phyloP scores from a whole-genome alignment of 2,329 filamentous ascomycete species.

The Hymenoscyphus fraxineus region DNA sequence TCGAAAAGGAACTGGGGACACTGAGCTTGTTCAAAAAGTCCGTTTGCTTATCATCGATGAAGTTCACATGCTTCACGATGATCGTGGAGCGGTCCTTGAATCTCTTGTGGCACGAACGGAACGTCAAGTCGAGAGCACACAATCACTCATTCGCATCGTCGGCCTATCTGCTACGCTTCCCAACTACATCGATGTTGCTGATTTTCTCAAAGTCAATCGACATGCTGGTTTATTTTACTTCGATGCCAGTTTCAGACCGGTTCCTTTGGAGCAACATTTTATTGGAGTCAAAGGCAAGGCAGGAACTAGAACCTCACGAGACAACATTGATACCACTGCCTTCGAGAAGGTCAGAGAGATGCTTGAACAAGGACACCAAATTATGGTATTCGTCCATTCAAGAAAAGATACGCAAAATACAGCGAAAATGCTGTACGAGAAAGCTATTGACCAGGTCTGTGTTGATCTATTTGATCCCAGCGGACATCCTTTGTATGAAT shows the following conservation, averaged over 20 bases:
- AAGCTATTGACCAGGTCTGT: slow-evolving; percentile 76
- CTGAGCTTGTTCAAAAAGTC: slow-evolving; percentile 95
- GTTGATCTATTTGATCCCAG: slow-evolving; percentile 79
- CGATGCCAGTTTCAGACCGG: slow-evolving; percentile 89
- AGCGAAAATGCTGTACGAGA: slow-evolving; percentile 79
- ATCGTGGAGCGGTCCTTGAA: slow-evolving; percentile 91
- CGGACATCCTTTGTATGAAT: slow-evolving; percentile 73
- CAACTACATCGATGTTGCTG: slow-evolving; percentile 94
- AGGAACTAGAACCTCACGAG: slow-evolving; percentile 73
- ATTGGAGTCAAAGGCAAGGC: slow-evolving; percentile 92
- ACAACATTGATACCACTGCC: slow-evolving; percentile 81
- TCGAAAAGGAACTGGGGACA: slow-evolving; percentile 93
- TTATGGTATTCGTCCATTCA: slow-evolving; percentile 99
- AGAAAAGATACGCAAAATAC: slow-evolving; percentile 89
- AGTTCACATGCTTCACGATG: slow-evolving; percentile 98
- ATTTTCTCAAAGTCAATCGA: slow-evolving; percentile 94
- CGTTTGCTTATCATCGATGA: slow-evolving; percentile 95
- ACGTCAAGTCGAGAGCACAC: slow-evolving; percentile 94
- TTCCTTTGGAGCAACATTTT: slow-evolving; percentile 95
- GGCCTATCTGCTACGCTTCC: slow-evolving; percentile 93
- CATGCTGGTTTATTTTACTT: slow-evolving; percentile 95
- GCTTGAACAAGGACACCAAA: slow-evolving; percentile 86
- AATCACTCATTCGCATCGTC: slow-evolving; percentile 93
- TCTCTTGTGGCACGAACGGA: slow-evolving; percentile 93
- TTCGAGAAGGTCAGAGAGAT: slow-evolving; percentile 96